Conservation (phyloP, 2,329 filamentous ascomycete species). For the Aspergillus sp. region DNA sequence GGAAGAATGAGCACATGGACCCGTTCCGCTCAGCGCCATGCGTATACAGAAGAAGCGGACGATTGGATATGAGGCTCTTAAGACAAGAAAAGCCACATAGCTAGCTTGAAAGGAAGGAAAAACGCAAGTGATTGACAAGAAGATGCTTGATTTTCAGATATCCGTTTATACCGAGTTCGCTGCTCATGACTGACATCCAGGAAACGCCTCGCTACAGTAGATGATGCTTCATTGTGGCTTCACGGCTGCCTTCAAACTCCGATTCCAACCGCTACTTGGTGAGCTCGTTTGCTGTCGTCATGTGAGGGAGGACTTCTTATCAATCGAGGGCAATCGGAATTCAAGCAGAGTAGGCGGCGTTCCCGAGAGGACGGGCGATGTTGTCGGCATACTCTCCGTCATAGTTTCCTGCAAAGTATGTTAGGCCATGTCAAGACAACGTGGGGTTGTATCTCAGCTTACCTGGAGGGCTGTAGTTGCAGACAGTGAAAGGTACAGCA, state of each 20-base stretch:
- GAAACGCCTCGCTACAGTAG: conserved; percentile 1
- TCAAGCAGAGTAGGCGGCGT: conserved; percentile 41
- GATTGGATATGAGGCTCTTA: conserved; percentile 1
- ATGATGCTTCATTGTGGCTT: neutral
- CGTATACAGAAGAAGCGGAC: conserved; percentile 13
- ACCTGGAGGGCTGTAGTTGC: conserved; percentile 82
- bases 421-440: neutral
- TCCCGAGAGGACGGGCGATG: conserved; percentile 50
- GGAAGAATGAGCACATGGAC: neutral
- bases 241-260: neutral
- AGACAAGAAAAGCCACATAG: neutral
- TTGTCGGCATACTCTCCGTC: conserved; percentile 58
- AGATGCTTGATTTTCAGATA: conserved; percentile 1
- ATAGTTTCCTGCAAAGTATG: conserved; percentile 55
- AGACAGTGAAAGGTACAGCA: conserved; percentile 75
- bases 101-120: conserved; percentile 11
- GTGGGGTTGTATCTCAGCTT: conserved; percentile 40
- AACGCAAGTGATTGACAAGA: conserved; percentile 14
- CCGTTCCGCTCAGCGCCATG: neutral
- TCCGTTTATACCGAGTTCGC: conserved; percentile 9
- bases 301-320: neutral
- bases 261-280: neutral
- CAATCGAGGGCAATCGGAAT: conserved; percentile 11
- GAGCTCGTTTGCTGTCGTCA: conserved; percentile 6
- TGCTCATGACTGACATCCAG: conserved; percentile 8